Evolutionary conservation across 306 rosid species (phyloP), one percentile per base, ranked within the genome.

Genomic region (Pyrus pyrifolia): DNA sequence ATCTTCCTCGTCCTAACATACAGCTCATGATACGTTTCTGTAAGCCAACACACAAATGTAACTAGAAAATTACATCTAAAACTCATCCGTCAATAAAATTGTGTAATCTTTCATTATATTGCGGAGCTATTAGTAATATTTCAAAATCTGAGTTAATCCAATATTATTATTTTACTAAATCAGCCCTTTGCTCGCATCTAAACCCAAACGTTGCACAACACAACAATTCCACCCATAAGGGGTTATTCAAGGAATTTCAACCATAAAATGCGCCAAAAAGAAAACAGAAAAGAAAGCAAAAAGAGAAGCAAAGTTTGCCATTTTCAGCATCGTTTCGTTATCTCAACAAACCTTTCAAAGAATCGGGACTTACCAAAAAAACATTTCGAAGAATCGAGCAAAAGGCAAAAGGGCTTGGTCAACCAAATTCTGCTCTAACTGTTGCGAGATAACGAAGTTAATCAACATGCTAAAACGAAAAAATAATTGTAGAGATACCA

Each of bases 371-470:
- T 18, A 64, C 68, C 68, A 31, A 17, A 17, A 12, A 31, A 64
- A 18, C 44, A 8, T 33, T 12, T 23, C 23, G 57, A 33, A 72
- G 22, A 72, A 55, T 72, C 66, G 1, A 35, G 57, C 45, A 73
- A 23, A 59, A 30, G 22, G 68, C 40, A 59, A 42, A 46, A 42
- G 23, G 65, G 33, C 45, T 73, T 35, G 77, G 42, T 73, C 44
- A 73, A 29, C 69, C 69, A 73, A 60, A 60, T 73, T 42, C 77
- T 44, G 77, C 59, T 73, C 60, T 44, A 44, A 73, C 69, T 23
- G 69, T 73, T 12, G 44, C 7, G 45, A 64, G 44, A 18, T 61
- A 61, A 5, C n/a, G 11, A 61, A 61, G 35, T 13, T 61, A 25
- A 25, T 25, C 27, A 25, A 58, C 30, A 30, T 0, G 29, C 10